These are phyloP conservation scores for Quercus ilex DNA, from an alignment of 306 rosid species.

Conservation along the genomic window DNA sequence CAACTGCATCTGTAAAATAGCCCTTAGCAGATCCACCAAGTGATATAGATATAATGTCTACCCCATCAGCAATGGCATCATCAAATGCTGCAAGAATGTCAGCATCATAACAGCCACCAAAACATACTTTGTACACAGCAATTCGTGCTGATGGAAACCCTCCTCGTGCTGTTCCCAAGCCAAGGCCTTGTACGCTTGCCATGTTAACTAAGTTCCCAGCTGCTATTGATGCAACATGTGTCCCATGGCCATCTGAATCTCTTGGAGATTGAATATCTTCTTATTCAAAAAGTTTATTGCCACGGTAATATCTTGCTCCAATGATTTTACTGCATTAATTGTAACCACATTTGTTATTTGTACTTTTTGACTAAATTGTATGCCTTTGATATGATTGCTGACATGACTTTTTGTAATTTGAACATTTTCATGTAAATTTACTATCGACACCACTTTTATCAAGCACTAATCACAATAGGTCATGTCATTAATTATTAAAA, in stretches of 20 bases:
- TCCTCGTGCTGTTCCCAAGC: slow-evolving; percentile 48
- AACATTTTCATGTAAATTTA: no score
- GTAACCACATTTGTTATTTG: background rate
- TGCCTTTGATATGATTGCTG: no score
- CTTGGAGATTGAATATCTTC: slow-evolving; percentile 29
- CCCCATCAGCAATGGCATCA: slow-evolving; percentile 52
- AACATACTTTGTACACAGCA: slow-evolving; percentile 44
- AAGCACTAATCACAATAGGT: no score
- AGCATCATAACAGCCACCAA: slow-evolving; percentile 5
- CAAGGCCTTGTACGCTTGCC: slow-evolving; percentile 48
- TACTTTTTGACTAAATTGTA: background rate
- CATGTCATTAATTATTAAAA: no score
- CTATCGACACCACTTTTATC: no score
- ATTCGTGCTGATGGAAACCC: slow-evolving; percentile 47
- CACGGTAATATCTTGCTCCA: slow-evolving; percentile 41
- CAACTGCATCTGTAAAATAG: slow-evolving; percentile 20
- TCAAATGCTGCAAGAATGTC: slow-evolving; percentile 37
- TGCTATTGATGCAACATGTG: slow-evolving; percentile 51
- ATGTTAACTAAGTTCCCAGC: slow-evolving; percentile 31
- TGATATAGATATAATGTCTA: slow-evolving; percentile 43
- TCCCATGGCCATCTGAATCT: slow-evolving; percentile 49
- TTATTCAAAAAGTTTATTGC: background rate
- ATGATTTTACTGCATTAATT: slow-evolving; percentile 36
- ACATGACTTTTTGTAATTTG: no score
- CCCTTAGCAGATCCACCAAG: background rate